phyloP scores from a whole-genome alignment of 169 alveolate genomes.

The Theileria parva region DNA sequence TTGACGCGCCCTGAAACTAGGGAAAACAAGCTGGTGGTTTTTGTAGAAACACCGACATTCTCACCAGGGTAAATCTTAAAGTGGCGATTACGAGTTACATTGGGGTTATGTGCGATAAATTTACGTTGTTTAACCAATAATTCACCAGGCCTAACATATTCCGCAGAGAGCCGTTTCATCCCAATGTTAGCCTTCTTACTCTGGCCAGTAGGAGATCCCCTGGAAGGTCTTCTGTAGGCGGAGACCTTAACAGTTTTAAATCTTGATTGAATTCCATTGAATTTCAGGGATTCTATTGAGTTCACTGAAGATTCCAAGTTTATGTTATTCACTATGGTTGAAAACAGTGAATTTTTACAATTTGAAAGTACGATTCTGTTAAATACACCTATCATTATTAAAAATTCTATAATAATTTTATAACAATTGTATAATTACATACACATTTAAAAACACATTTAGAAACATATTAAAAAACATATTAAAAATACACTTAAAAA shows the following conservation, averaged over 20 bases:
- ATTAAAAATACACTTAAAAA: too few relatives aligned
- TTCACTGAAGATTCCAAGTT: background rate
- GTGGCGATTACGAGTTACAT: conserved; percentile 73
- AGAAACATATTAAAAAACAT: too few relatives aligned
- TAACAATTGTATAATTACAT: background rate
- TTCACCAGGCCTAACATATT: conserved; percentile 80
- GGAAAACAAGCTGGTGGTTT: conserved; percentile 74
- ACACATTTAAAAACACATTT: background rate
- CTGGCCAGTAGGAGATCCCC: conserved; percentile 87
- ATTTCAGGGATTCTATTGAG: conserved; percentile 19
- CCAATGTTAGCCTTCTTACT: conserved; percentile 84
- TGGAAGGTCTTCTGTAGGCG: conserved; percentile 81
- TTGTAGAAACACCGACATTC: conserved; percentile 71
- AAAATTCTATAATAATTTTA: background rate
- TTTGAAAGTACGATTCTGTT: background rate
- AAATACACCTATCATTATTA: background rate
- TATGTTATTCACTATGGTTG: background rate
- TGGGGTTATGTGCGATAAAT: conserved; percentile 74
- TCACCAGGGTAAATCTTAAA: conserved; percentile 82
- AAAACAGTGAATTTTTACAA: conserved; percentile 5
- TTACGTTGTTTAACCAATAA: conserved; percentile 77
- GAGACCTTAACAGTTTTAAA: conserved; percentile 81
- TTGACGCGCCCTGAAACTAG: conserved; percentile 82
- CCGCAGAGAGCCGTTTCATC: conserved; percentile 79
- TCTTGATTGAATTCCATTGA: conserved; percentile 63